Evolutionary conservation across 352 stramenopile species (phyloP).

Genomic region (Phytophthora lateralis): DNA sequence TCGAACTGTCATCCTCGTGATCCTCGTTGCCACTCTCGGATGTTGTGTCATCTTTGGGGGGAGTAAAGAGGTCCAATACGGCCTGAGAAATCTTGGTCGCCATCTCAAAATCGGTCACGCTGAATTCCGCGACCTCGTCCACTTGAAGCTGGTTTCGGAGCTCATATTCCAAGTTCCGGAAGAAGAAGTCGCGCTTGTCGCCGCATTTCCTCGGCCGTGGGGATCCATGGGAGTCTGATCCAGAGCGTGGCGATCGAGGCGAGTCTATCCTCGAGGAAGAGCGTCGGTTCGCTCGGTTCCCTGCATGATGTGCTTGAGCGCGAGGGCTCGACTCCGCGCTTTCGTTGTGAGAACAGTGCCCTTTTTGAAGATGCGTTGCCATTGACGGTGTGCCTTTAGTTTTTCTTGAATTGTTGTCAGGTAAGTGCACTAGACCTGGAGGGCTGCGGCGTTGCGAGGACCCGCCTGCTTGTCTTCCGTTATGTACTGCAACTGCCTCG

Average conservation of each 20-base stretch:
- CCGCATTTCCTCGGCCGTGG: slow-evolving; percentile 55
- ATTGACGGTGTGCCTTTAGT: slow-evolving; percentile 22
- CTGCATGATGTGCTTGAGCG: slow-evolving; percentile 18
- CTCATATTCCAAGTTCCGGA: slow-evolving; percentile 75
- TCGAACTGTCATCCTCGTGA: slow-evolving; percentile 16
- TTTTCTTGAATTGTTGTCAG: slow-evolving; percentile 25
- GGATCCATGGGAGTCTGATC: slow-evolving; percentile 27
- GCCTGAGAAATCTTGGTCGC: slow-evolving; percentile 74
- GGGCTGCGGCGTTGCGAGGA: slow-evolving; percentile 11
- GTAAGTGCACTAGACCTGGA: not conserved
- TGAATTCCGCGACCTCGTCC: slow-evolving; percentile 79
- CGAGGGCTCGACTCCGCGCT: slow-evolving; percentile 30
- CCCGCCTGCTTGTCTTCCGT: slow-evolving; percentile 3
- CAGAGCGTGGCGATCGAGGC: slow-evolving; percentile 28
- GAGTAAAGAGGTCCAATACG: slow-evolving; percentile 52
- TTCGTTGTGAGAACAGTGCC: slow-evolving; percentile 20
- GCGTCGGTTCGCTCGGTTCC: slow-evolving; percentile 16
- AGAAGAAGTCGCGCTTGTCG: slow-evolving; percentile 88
- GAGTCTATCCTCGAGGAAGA: slow-evolving; percentile 29
- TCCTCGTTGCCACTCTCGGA: slow-evolving; percentile 18
- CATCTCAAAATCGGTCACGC: slow-evolving; percentile 83
- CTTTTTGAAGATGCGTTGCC: slow-evolving; percentile 13
- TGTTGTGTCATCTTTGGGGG: slow-evolving; percentile 15
- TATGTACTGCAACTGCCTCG: slow-evolving; percentile 23
- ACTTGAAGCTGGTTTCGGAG: slow-evolving; percentile 71